These are phyloP conservation scores for Heracleum sosnowskyi DNA, from an alignment of 129 eudicot species.

Conservation along the genomic window DNA sequence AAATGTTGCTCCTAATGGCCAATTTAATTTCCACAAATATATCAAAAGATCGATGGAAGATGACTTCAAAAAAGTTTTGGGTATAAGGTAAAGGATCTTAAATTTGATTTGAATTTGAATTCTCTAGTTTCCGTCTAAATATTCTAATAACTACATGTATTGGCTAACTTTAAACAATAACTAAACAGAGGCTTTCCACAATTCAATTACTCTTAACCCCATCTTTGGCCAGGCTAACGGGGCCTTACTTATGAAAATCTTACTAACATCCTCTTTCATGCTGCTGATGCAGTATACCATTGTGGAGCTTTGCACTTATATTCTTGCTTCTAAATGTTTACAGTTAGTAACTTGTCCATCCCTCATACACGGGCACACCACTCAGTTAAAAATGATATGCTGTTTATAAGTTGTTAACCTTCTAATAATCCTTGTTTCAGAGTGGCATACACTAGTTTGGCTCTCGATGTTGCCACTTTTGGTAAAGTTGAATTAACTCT, in stretches of 20 bases:
- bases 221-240: neutral
- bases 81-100: conserved; percentile 43
- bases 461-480: conserved; percentile 52
- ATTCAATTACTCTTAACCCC: neutral
- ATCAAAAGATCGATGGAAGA: conserved; percentile 76
- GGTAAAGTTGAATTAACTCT: conserved; percentile 24
- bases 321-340: conserved; percentile 51
- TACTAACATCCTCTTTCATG: neutral
- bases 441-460: conserved; percentile 66
- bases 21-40: conserved; percentile 74
- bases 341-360: conserved; percentile 25
- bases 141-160: neutral
- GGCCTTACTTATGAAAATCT: too few relatives aligned
- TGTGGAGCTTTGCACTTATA: conserved; percentile 52
- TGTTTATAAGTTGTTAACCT: neutral
- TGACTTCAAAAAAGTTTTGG: conserved; percentile 63
- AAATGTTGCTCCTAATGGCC: conserved; percentile 56
- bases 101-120: neutral
- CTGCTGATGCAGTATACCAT: conserved; percentile 44
- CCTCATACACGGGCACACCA: neutral
- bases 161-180: neutral
- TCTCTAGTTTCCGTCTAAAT: neutral
- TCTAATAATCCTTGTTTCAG: conserved; percentile 20
- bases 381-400: neutral
- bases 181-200: neutral